phyloP scores from a whole-genome alignment of 192 early-diverging fungal species.

The Martensiomyces pterosporus region DNA sequence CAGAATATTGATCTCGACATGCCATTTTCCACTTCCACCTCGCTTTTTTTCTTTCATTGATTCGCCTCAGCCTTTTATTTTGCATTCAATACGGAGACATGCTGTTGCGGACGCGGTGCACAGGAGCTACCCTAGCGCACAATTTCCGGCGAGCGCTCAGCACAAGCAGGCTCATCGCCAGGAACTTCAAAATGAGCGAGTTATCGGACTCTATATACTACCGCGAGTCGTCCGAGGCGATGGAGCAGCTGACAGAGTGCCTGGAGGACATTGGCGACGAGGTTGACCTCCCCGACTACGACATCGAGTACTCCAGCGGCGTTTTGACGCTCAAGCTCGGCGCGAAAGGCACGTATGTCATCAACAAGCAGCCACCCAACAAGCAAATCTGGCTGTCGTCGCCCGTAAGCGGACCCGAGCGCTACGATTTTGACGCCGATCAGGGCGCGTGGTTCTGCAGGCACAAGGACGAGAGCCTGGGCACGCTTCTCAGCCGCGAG shows the following conservation, averaged over 20 bases:
- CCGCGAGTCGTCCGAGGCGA: slow-evolving; percentile 50
- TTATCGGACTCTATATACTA: slow-evolving; percentile 59
- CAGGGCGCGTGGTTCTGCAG: slow-evolving; percentile 72
- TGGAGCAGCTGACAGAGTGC: slow-evolving; percentile 66
- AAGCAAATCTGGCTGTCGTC: slow-evolving; percentile 98
- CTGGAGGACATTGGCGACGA: slow-evolving; percentile 78
- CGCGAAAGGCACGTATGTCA: slow-evolving; percentile 78
- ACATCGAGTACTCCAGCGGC: slow-evolving; percentile 79
- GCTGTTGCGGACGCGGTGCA: too few species aligned
- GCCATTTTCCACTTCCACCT: too few species aligned
- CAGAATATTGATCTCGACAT: too few species aligned
- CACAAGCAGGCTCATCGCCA: neutral
- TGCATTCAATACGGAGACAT: too few species aligned
- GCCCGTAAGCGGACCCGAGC: slow-evolving; percentile 80
- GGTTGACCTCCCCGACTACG: slow-evolving; percentile 62
- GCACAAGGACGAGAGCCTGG: slow-evolving; percentile 65
- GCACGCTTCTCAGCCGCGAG: slow-evolving; percentile 65
- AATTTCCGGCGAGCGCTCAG: too few species aligned
- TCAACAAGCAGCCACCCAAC: slow-evolving; percentile 99
- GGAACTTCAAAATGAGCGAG: slow-evolving; percentile 35
- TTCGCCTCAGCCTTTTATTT: too few species aligned
- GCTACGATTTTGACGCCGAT: slow-evolving; percentile 67
- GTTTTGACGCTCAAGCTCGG: slow-evolving; percentile 87
- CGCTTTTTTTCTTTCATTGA: too few species aligned
- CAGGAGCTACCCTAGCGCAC: too few species aligned